Evolutionary conservation across 305 asterid genomes (phyloP).

Genomic region (Fraxinus angustifolia): DNA sequence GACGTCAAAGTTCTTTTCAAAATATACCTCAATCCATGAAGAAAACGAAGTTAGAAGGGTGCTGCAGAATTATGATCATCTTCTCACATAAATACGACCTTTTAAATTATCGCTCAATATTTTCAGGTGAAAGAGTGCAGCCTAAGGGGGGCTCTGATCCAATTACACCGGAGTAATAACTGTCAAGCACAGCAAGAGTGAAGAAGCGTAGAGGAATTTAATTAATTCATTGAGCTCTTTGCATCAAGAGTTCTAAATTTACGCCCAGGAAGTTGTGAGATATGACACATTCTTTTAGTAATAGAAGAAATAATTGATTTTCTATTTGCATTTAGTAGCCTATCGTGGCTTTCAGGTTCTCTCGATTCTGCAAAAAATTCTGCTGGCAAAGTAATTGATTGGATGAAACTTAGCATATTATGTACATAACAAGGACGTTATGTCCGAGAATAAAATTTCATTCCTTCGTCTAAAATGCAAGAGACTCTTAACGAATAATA

Average conservation of each 20-base stretch:
- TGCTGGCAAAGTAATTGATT: background rate
- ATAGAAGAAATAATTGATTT: background rate
- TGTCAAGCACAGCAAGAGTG: background rate
- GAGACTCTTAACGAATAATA: background rate
- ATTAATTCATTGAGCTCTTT: background rate
- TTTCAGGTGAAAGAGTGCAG: slow-evolving; percentile 66
- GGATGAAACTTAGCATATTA: background rate
- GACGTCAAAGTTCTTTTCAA: background rate
- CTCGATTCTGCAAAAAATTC: background rate
- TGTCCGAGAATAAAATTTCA: background rate
- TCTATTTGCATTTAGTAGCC: background rate
- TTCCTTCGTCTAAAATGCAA: background rate
- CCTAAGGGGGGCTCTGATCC: slow-evolving; percentile 27
- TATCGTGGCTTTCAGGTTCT: background rate
- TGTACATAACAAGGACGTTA: background rate
- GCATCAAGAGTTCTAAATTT: background rate
- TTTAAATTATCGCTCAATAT: background rate
- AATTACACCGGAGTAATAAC: background rate
- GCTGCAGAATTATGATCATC: background rate
- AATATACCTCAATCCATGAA: background rate
- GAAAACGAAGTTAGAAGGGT: background rate
- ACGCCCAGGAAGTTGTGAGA: background rate
- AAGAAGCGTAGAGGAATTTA: background rate
- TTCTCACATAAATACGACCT: background rate
- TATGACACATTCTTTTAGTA: background rate